Base-by-base conservation (phyloP, 139 green algal species). In the Picochlorum sp. region DNA sequence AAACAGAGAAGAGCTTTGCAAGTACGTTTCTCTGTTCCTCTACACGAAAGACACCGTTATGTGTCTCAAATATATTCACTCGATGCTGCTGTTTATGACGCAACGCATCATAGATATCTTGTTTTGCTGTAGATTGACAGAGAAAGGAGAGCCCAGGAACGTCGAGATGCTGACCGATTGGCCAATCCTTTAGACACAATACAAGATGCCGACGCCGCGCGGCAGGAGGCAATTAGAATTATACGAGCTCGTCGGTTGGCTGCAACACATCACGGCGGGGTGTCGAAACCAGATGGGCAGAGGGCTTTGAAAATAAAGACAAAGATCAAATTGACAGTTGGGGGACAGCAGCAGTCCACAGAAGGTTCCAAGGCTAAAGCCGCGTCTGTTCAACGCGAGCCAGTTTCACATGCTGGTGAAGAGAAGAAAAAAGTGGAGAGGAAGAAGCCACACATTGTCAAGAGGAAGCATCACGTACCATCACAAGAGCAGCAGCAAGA, bases 321-420 rank as follows among this genome's bases (percentile, higher is more conserved):
- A 54, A 54, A 54, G 47, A 20, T 54, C 18, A 26, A 20, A 54
- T 54, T 54, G 47, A 9, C 47, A 54, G n/a, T 26, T 26, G 47
- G 18, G 8, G 34, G 34, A 14, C 34, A 41, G 6, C 34, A 41
- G 5, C 26, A 26, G 13, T 41, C 34, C 34, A 61, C 67, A 49
- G 60, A 60, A 14, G 69, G 69, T 21, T 18, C 26, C 4, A 49
- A 30, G 6, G 37, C 69, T 7, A 64, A 74, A 20, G 45, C 58
- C 21, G 34, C 11, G 10, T 3, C 50, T 45, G 50, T 14, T 15
- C 54, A n/a, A 10, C 31, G 13, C 28, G 34, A 44, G 3, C 10
- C 14, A 30, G 4, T 30, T 30, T 30, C 28, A 6, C 28, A 1
- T 30, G 28, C 0, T 7, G 28, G 4, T 14, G 6, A 16, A 26